Evolutionary conservation across 2,329 filamentous ascomycete species (phyloP).

Genomic region (Beauveria brongniartii): DNA sequence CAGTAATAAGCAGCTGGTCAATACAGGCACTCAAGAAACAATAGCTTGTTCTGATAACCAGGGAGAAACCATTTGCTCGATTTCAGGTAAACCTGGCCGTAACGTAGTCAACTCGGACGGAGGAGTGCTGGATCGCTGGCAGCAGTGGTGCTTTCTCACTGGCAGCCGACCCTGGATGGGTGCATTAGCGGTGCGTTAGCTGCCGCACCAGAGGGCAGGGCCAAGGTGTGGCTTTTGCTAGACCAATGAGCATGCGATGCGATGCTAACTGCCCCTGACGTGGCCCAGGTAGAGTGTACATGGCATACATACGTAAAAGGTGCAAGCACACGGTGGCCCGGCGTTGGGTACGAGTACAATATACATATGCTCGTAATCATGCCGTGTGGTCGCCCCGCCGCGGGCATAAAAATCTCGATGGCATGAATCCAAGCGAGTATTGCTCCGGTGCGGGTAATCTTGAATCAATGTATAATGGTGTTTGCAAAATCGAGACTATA

Average conservation of each 20-base stretch:
- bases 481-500: no score
- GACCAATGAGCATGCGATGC: not conserved
- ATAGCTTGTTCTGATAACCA: no score
- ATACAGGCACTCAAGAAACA: no score
- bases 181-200: slow-evolving; percentile 2
- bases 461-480: no score
- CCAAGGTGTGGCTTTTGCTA: not conserved
- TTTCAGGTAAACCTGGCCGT: not conserved
- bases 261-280: not conserved
- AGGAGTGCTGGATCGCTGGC: no score
- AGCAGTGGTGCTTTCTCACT: not conserved
- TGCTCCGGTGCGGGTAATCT: not conserved
- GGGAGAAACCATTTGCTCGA: not conserved
- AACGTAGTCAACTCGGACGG: not conserved
- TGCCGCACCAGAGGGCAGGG: not conserved
- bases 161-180: not conserved
- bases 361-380: not conserved
- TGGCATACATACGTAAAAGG: not conserved
- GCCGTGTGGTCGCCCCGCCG: not conserved
- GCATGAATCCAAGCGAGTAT: not conserved
- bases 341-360: not conserved
- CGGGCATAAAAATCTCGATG: not conserved
- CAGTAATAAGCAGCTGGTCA: not conserved
- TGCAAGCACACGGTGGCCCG: not conserved
- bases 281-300: not conserved